A percentile compares a stretch with the other conserved stretches of the same genome.
Evolutionary conservation across 768 basidiomycete genomes (phyloP).

Genomic region (Porphyrellus cyaneotinctus): DNA sequence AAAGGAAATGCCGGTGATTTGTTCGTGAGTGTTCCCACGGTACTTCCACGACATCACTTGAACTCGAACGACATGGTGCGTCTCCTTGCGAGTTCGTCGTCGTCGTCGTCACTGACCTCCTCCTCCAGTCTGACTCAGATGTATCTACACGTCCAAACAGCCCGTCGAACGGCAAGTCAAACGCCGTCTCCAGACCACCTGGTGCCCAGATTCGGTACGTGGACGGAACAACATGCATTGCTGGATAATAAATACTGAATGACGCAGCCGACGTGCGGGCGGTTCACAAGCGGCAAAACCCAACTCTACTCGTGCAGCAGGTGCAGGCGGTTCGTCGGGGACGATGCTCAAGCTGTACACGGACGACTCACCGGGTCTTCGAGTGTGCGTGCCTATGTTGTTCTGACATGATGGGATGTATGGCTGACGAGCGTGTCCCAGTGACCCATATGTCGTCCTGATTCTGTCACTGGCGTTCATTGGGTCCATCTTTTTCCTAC

Average conservation of each 20-base stretch:
- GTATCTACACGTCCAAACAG: slow-evolving; percentile 42
- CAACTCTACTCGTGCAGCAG: slow-evolving; percentile 85
- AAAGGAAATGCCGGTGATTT: slow-evolving; percentile 18
- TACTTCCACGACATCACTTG: slow-evolving; percentile 22
- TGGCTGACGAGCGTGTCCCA: slow-evolving; percentile 30
- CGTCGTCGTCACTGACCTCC: not conserved
- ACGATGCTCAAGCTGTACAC: slow-evolving; percentile 99
- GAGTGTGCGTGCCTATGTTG: slow-evolving; percentile 74
- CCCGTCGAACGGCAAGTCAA: slow-evolving; percentile 39
- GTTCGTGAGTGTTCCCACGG: slow-evolving; percentile 19
- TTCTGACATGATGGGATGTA: not conserved
- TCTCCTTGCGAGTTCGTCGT: not conserved
- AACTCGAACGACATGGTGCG: slow-evolving; percentile 32
- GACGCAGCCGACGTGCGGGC: slow-evolving; percentile 65
- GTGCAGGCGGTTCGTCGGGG: slow-evolving; percentile 93
- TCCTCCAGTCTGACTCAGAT: slow-evolving; percentile 82
- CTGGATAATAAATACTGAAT: not conserved
- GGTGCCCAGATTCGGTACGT: slow-evolving; percentile 79
- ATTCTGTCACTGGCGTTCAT: slow-evolving; percentile 96
- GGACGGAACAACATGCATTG: not conserved
- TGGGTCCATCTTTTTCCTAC: slow-evolving; percentile 97
- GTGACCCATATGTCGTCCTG: slow-evolving; percentile 95
- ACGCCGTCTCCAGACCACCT: slow-evolving; percentile 65
- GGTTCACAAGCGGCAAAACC: slow-evolving; percentile 64
- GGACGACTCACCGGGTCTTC: slow-evolving; percentile 93